Base-by-base conservation (phyloP, 768 basidiomycete species). In the Stropharia rugosoannulata region DNA sequence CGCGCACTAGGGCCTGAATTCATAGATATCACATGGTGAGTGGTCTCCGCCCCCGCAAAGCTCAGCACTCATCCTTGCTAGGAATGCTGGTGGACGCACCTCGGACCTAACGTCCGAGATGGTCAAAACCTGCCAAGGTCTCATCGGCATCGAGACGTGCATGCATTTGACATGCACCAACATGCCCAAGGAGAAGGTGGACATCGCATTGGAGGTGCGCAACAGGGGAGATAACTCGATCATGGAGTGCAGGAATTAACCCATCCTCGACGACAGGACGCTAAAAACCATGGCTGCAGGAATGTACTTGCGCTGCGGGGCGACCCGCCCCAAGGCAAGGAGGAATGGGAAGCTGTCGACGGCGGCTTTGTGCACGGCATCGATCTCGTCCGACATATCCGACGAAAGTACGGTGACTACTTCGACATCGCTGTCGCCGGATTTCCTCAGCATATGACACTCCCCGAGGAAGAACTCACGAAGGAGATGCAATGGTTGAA, bases 151-250 rank as follows among this genome's bases (percentile, higher is more conserved):
- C 19, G 95, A 98, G 74, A 96, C 95, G 27, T 98, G 95, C 75
- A 94, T 99, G 93, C 97, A 99, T 73, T 73, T 99, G 62, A 98
- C 96, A 43, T 98, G 97, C 68, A 98, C 97, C 48, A 97, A 96
- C 74, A 97, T 99, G 94, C 93, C 94, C n/a, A 80, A 81, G 66
- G 88, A 91, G 69, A 98, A 98, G 68, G 89, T 99, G 18, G 95
- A 97, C 73, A 84, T 87, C 64, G 95, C 96, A 32, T 74, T 99
- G 43, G 74, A 80, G 68, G 96, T 98, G 65, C 62, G 90, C 75
- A 40, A 40, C 40, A 16, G 19, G 22, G 32, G 35, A 19, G 18
- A 18, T 35, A 19, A 7, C 40, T 39, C 11, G 9, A 9, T 41
- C 5, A 16, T 27, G 27, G n/a, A 19, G 40, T 27, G 18, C 15